Evolutionary conservation across 805 yeast genomes (phyloP).

Genomic region (Ogataea zsoltii): DNA sequence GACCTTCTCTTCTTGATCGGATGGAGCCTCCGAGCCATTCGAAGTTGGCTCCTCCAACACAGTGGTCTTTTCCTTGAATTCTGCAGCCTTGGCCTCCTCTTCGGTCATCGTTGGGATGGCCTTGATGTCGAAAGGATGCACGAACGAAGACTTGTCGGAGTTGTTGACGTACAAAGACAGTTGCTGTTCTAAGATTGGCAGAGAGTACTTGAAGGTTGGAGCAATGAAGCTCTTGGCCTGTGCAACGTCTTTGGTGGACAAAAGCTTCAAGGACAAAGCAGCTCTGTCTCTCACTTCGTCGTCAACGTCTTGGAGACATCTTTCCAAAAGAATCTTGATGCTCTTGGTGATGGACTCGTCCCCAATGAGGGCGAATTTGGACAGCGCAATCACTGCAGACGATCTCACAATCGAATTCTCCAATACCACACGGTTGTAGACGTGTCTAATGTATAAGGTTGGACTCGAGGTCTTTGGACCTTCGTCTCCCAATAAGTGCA

Average conservation of each 20-base stretch:
- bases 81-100: slow-evolving; percentile 68
- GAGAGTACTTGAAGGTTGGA: slow-evolving; percentile 68
- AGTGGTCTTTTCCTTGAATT: slow-evolving; percentile 54
- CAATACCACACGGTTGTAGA: slow-evolving; percentile 93
- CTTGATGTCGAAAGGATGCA: slow-evolving; percentile 67
- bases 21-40: slow-evolving; percentile 16
- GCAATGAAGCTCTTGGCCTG: slow-evolving; percentile 55
- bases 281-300: slow-evolving; percentile 99
- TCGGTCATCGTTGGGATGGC: slow-evolving; percentile 64
- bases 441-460: slow-evolving; percentile 89
- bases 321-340: slow-evolving; percentile 70
- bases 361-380: slow-evolving; percentile 82
- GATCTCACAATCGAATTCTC: slow-evolving; percentile 95
- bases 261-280: slow-evolving; percentile 73
- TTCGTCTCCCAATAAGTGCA: slow-evolving; percentile 89
- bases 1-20: slow-evolving; percentile 32
- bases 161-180: slow-evolving; percentile 68
- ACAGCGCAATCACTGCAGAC: slow-evolving; percentile 89
- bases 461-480: slow-evolving; percentile 89
- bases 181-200: slow-evolving; percentile 76
- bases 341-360: slow-evolving; percentile 68
- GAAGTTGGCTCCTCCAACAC: slow-evolving; percentile 26
- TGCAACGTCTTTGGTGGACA: slow-evolving; percentile 41
- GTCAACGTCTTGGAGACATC: slow-evolving; percentile 86
- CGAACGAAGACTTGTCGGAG: slow-evolving; percentile 45